Evolutionary conservation across 257 asterid genomes (phyloP).

Genomic region (Lycium barbarum): DNA sequence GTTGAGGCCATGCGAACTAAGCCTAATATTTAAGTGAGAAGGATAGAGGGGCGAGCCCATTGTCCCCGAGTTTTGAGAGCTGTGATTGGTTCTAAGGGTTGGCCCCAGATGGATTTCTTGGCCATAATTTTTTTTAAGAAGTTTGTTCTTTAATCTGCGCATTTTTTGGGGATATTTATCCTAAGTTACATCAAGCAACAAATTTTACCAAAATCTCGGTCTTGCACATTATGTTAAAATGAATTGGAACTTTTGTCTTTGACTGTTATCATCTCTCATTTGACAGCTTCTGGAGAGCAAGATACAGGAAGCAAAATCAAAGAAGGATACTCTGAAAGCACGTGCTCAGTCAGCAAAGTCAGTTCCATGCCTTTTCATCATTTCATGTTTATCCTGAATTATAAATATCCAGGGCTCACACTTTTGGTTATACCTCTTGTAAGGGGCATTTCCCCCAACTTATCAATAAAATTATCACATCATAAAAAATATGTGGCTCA

Average conservation of each 20-base stretch:
- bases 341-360: conserved; percentile 99
- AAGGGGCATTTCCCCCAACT: background rate
- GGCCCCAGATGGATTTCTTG: background rate
- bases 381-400: background rate
- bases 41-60: background rate
- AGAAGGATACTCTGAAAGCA: conserved; percentile 95
- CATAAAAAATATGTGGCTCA: background rate
- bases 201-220: conserved; percentile 1
- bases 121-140: background rate
- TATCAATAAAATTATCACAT: background rate
- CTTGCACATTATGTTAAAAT: background rate
- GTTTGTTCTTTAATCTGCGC: background rate
- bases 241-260: conserved; percentile 16
- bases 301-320: conserved; percentile 96
- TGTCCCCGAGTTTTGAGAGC: background rate
- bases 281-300: conserved; percentile 91
- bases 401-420: background rate
- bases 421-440: conserved; percentile 24
- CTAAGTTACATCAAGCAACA: background rate
- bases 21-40: background rate
- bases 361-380: conserved; percentile 41
- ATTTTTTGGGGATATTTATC: background rate
- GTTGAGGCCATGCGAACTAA: background rate
- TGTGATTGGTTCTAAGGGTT: background rate
- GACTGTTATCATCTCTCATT: conserved; percentile 32